Base-by-base conservation (phyloP, 257 asterid genomes). In the Salvia rosmarinus region DNA sequence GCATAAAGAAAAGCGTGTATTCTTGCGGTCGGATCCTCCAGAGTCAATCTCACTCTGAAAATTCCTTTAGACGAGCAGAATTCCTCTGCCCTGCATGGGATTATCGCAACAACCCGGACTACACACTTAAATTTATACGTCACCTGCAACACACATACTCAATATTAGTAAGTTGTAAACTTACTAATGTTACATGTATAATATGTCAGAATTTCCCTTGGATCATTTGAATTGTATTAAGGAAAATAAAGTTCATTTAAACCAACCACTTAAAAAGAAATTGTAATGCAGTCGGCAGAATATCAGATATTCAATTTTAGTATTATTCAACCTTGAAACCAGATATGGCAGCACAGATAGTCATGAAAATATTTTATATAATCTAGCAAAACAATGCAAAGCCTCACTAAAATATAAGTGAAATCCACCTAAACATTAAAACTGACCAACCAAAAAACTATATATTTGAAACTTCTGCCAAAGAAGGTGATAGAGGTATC, bases 11-110 rank as follows among this genome's bases (percentile, higher is more conserved):
- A 86, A 77, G 98, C 96, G 65, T 87, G 94, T 72, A 89, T 76
- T 85, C 97, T 83, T 67, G 95, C 89, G 57, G 98, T 93, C 30
- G 98, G 95, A 70, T 93, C 98, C 83, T 93, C 98, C 42, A 93
- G 81, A 50, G 97, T 93, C 67, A 93, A 67, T 78, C 94, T 82
- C 69, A 93, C 72, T 84, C 95, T 84, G 60, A 81, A 93, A 68
- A 72, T 60, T 70, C 92, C 97, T 46, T 20, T 37, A 75, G 86
- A 87, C 60, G 86, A 67, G 58, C 82, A 73, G 67, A 93, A 89
- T 39, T 81, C 81, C 55, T 84, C 84, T 25, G 78, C 73, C 40
- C 51, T 68, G 88, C 92, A 89, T 32, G 98, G 98, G 23, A 70
- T 52, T 39, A 79, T 71, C 42, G 95, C 93, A 44, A 87, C 89